Evolutionary conservation across 345 rosid genomes (phyloP).

Genomic region (Murraya koenigii): DNA sequence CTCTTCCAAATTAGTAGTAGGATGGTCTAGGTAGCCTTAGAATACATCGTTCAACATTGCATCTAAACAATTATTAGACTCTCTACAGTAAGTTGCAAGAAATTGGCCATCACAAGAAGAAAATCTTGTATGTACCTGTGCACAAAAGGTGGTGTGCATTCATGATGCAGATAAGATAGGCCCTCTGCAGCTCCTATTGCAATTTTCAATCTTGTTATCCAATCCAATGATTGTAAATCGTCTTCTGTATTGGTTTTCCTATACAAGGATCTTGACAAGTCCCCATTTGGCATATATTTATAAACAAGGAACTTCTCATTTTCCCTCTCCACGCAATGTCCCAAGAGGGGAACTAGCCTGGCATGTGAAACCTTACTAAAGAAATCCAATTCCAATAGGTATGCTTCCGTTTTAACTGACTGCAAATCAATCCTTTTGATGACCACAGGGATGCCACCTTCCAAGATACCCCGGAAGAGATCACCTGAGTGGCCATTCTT

Average conservation of each 20-base stretch:
- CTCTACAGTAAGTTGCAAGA: background rate
- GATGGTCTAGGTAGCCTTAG: background rate
- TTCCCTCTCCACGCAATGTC: conserved; percentile 84
- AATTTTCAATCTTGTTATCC: conserved; percentile 96
- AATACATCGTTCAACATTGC: background rate
- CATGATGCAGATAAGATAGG: conserved; percentile 84
- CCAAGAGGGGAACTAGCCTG: conserved; percentile 80
- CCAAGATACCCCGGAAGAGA: conserved; percentile 73
- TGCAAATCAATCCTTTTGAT: conserved; percentile 64
- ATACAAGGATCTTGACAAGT: conserved; percentile 74
- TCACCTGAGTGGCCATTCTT: conserved; percentile 93
- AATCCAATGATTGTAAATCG: conserved; percentile 85
- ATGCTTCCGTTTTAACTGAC: conserved; percentile 54
- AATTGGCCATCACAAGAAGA: background rate
- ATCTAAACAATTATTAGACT: background rate
- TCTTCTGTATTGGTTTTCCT: conserved; percentile 58
- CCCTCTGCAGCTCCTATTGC: conserved; percentile 97
- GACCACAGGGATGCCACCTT: conserved; percentile 56
- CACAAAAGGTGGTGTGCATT: conserved; percentile 81
- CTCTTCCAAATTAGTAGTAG: background rate
- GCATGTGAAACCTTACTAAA: conserved; percentile 73
- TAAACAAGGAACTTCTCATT: conserved; percentile 77
- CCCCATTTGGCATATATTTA: conserved; percentile 85
- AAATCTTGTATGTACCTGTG: conserved; percentile 61
- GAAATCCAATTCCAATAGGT: conserved; percentile 71